Evolutionary conservation across 306 rosid genomes (phyloP), one percentile per base, ranked within the genome.

Genomic region (Crotalaria pallida): DNA sequence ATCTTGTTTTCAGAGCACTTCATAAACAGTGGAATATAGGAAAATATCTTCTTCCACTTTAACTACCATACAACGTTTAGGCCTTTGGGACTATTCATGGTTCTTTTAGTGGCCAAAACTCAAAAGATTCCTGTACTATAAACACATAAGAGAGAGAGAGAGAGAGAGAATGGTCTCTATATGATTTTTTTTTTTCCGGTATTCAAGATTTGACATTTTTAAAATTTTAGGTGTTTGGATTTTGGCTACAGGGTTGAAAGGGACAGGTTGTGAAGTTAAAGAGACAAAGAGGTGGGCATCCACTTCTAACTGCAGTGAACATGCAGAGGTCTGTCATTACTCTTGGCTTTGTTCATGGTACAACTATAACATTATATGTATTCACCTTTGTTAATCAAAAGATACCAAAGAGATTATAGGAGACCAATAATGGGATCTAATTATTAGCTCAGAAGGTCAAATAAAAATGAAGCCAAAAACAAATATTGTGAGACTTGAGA

Each of bases 251-350:
- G 92, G 76, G 56, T 67, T 76, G 83, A 84, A 73, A 57, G 82
- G 60, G 82, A 86, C 83, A 24, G 79, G 81, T 69, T 65, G 72
- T 77, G 76, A 78, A 67, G 84, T 79, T 81, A 76, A 83, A 81
- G 88, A 77, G 83, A 75, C 84, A 80, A 85, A 81, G 75, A 84
- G 76, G 83, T 69, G 81, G 86, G 84, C 79, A 66, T 75, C 85
- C 71, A 22, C 81, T 82, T 70, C 87, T 48, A 79, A 83, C 82
- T 79, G 77, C 82, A 81, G 71, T 74, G 77, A 38, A 65, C 82
- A 62, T 47, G 74, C 77, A 47, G 76, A 89, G 87, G 88, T 82
- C 77, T 50, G 81, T 71, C 55, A 79, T 72, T 73, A 48, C 83
- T 71, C 70, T 76, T 77, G 65, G 57, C 80, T 71, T 75, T 72